These are phyloP conservation scores for Calonectria pteridis DNA, from an alignment of 2,329 filamentous ascomycete genomes.

Conservation along the genomic window DNA sequence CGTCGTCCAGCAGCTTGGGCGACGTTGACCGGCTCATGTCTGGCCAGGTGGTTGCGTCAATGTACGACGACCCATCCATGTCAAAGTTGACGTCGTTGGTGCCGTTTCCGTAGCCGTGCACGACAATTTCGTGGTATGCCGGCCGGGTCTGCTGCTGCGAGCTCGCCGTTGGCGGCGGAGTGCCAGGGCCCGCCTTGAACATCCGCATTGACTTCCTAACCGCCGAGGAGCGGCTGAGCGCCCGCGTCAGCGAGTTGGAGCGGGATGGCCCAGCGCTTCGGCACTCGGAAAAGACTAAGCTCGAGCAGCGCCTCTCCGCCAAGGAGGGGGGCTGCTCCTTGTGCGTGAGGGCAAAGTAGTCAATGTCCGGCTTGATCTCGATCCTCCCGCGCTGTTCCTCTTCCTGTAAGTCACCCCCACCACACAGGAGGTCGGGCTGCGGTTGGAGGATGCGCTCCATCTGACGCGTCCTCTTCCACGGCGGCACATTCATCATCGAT, in stretches of 20 bases:
- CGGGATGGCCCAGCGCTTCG: constrained; percentile 35
- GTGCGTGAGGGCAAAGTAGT: constrained; percentile 63
- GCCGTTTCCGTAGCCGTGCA: constrained; percentile 67
- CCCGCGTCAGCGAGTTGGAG: constrained; percentile 47
- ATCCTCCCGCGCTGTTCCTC: constrained; percentile 34
- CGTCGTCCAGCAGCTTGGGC: constrained; percentile 40
- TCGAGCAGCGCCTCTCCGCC: constrained; percentile 18
- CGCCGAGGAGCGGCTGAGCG: constrained; percentile 49
- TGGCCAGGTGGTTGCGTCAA: constrained; percentile 31
- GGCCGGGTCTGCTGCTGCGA: constrained; percentile 33
- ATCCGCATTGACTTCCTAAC: constrained; percentile 50
- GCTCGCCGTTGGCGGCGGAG: constrained; percentile 31
- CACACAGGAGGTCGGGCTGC: constrained; percentile 48
- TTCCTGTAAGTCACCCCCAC: constrained; percentile 20
- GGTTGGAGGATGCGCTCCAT: constrained; percentile 44
- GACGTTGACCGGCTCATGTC: constrained; percentile 45
- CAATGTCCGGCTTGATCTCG: constrained; percentile 68
- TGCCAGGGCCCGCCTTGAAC: constrained; percentile 42
- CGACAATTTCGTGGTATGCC: constrained; percentile 63
- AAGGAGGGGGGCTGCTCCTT: constrained; percentile 30
- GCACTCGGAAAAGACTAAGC: constrained; percentile 34
- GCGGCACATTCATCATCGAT: constrained; percentile 56
- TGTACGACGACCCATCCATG: constrained; percentile 8
- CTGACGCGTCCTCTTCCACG: constrained; percentile 57
- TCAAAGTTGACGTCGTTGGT: constrained; percentile 55